Conservation (phyloP, 352 stramenopile genomes). For the Halophytophthora polymorphica region DNA sequence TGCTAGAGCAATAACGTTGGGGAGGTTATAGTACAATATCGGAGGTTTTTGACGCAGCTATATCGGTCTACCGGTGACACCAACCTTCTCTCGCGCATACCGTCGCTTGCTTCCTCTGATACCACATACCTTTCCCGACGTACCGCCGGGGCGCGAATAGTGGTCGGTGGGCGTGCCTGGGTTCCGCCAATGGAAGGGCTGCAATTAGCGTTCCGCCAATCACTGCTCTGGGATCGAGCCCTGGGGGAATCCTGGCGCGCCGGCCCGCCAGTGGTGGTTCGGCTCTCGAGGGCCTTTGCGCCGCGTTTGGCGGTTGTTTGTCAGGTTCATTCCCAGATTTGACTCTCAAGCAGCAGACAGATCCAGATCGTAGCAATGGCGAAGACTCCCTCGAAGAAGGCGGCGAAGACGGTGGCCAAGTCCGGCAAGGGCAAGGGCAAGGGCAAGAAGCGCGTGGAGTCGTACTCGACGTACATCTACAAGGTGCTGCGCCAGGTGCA, state of each 20-base stretch:
- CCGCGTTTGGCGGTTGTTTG: neutral
- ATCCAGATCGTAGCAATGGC: slow-evolving; percentile 59
- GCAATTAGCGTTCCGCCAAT: slow-evolving; percentile 24
- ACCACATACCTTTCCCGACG: too few relatives aligned
- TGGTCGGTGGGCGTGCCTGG: neutral
- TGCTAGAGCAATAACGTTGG: too few relatives aligned
- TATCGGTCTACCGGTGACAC: too few relatives aligned
- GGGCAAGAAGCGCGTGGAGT: slow-evolving; percentile 87
- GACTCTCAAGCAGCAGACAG: slow-evolving; percentile 23
- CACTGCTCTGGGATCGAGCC: slow-evolving; percentile 14
- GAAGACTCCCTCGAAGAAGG: slow-evolving; percentile 96
- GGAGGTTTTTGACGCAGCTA: too few relatives aligned
- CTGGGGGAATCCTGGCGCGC: slow-evolving; percentile 5
- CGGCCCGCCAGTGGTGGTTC: neutral
- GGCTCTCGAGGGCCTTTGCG: slow-evolving; percentile 4
- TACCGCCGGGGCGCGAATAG: slow-evolving; percentile 2
- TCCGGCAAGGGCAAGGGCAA: slow-evolving; percentile 79
- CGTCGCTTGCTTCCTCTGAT: too few relatives aligned
- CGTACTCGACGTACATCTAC: slow-evolving; percentile 92
- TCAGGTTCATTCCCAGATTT: slow-evolving; percentile 30
- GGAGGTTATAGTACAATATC: too few relatives aligned
- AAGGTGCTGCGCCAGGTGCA: slow-evolving; percentile 95
- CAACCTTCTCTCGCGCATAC: too few relatives aligned
- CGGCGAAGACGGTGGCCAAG: slow-evolving; percentile 79
- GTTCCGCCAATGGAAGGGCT: slow-evolving; percentile 14